Base-by-base conservation (phyloP, 805 yeast genomes). In the Zygosaccharomyces pseudorouxii region DNA sequence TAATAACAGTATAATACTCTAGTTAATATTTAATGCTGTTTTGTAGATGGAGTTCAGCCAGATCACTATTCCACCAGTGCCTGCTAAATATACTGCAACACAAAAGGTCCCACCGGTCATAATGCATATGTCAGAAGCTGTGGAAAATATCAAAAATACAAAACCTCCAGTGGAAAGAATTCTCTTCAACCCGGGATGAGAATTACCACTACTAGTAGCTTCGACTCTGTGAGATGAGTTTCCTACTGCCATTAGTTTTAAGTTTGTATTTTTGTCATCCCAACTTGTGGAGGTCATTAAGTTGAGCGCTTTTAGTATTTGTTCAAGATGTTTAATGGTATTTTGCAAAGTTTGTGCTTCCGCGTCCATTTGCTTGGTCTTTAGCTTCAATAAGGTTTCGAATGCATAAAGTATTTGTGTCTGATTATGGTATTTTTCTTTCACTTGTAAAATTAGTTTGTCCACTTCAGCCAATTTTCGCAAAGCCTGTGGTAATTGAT, bases 41-140 rank as follows among this genome's bases (percentile, higher is more conserved):
- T 35, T 40, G 27, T 49, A 49, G 3, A 51, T 43, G 6, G 42
- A 48, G n/a, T 50, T 37, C 10, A 51, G 33, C 54, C 54, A 51
- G 22, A 51, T 37, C 7, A 47, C 45, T 9, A 51, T 31, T 2
- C 49, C 54, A 3, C 54, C 54, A 11, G 51, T 40, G 1, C 54
- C 54, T 3, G 50, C 54, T 3, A 48, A 43, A 38, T 47, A 51
- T 11, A 51, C 47, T n/a, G 48, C 49, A 22, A 51, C 27, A 30
- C 54, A 51, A 12, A 45, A 35, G 20, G 31, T 42, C 18, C 44
- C 46, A 5, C 54, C 51, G 3, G 54, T 42, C 19, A 51, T 22
- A 20, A 45, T 45, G 27, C 54, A 51, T 4, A 51, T 49, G 22
- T 51, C 54, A 8, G 54, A 48, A 3, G 51, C 44, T 42, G 54